Conservation (phyloP, 768 basidiomycete genomes). For the Cyclocybe cylindracea region DNA sequence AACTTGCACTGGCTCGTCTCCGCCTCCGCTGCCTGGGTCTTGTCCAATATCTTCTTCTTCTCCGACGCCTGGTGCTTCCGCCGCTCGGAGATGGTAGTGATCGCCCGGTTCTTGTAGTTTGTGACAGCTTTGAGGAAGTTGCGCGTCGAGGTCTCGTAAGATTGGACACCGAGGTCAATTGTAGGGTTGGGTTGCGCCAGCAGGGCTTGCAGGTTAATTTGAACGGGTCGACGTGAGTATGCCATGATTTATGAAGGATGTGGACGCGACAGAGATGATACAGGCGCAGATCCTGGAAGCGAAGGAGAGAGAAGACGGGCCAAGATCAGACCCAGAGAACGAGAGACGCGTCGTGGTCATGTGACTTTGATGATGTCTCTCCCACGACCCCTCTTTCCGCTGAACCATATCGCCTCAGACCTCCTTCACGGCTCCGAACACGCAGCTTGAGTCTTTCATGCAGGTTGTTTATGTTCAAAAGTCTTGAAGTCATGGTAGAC, state of each 20-base stretch:
- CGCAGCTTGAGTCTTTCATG: too few relatives aligned
- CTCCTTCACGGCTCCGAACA: too few relatives aligned
- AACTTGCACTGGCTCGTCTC: conserved; percentile 79
- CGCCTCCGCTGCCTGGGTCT: conserved; percentile 58
- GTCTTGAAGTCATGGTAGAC: too few relatives aligned
- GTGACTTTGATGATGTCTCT: too few relatives aligned
- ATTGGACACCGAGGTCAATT: conserved; percentile 63
- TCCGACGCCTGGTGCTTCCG: conserved; percentile 61
- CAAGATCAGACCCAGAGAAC: too few relatives aligned
- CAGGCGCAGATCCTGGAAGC: not conserved
- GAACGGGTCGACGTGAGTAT: conserved; percentile 41
- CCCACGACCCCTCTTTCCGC: too few relatives aligned
- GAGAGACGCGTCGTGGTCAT: too few relatives aligned
- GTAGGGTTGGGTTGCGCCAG: conserved; percentile 56
- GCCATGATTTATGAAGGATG: conserved; percentile 15
- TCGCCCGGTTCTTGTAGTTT: conserved; percentile 71
- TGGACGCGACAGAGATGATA: not conserved
- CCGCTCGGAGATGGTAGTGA: conserved; percentile 67
- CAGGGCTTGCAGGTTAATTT: conserved; percentile 61
- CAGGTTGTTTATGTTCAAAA: too few relatives aligned
- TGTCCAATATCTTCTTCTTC: conserved; percentile 64
- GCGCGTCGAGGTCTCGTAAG: conserved; percentile 65
- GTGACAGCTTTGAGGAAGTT: conserved; percentile 75
- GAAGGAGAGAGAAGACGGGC: too few relatives aligned
- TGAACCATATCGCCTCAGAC: too few relatives aligned